These are phyloP conservation scores for Closterium sp. DNA, from an alignment of 139 green algal species.

Conservation along the genomic window DNA sequence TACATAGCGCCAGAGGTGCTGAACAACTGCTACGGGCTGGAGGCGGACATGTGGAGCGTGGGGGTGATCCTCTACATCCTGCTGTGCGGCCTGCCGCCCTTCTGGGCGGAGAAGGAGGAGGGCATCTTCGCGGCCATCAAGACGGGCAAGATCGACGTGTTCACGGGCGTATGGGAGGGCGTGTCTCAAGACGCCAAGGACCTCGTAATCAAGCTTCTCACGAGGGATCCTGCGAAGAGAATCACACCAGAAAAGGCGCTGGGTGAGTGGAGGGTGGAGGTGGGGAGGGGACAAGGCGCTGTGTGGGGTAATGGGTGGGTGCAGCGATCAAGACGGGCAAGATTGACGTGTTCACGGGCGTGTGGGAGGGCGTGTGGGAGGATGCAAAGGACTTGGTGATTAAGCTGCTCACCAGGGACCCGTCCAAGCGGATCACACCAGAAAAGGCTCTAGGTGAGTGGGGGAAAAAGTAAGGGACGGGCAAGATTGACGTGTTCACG, in stretches of 20 bases:
- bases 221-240: neutral
- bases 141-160: conserved; percentile 7
- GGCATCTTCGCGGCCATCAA: conserved; percentile 36
- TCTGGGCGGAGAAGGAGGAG: conserved; percentile 63
- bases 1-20: neutral
- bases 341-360: too few relatives aligned
- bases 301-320: too few relatives aligned
- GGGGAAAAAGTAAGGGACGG: too few relatives aligned
- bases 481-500: neutral
- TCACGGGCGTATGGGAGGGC: neutral
- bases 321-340: too few relatives aligned
- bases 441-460: too few relatives aligned
- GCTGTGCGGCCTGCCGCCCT: conserved; percentile 61
- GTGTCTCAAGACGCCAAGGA: conserved; percentile 19
- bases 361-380: too few relatives aligned
- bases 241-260: conserved; percentile 12
- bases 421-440: too few relatives aligned
- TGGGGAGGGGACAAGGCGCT: too few relatives aligned
- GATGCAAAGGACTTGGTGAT: too few relatives aligned
- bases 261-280: neutral
- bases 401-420: too few relatives aligned
- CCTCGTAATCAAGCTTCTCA: neutral
- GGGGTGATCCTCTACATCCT: neutral
- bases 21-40: neutral
- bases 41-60: neutral